Evolutionary conservation across 2,329 filamentous ascomycete species (phyloP), one percentile per base, ranked within the genome.

Genomic region (Alternaria brassicae): DNA sequence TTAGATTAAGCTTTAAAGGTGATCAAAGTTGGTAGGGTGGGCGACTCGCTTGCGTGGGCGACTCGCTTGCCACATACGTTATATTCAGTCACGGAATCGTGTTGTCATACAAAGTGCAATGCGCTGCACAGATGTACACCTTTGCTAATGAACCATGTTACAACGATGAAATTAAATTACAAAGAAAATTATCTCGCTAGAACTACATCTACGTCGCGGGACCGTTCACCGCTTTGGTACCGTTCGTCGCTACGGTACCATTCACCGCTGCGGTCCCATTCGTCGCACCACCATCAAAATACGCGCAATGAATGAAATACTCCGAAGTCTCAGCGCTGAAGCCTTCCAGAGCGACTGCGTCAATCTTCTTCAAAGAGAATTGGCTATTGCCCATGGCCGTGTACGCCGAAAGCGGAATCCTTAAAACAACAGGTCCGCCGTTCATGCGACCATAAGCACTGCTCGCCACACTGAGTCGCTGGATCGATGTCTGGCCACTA

Each of bases 271-370:
- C 27, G 1, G 56, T 54, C 5, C 19, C 21, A 12, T 36, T 49
- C 56, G 13, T 13, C 7, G 6, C 12, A 10, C 27, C 44, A 39
- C 40, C 19, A 27, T 45, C 39, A 56, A 59, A 59, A n/a, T 59
- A 59, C 32, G 56, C 51, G 2, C 56, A 59, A 40, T 59, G 45
- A 39, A 59, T 59, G 3, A 19, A n/a, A 36, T 56, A 59, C 21
- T 9, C 19, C 5, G 52, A 56, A 1, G 56, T 56, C 39, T 59
- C 56, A 0, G 44, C 56, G 23, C 53, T 42, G 2, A 59, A 59
- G 0, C 56, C 56, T 2, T 59, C 56, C 32, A 59, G n/a, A 4
- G 53, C 52, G 15, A 59, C 44, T 7, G 56, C 56, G 40, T 49
- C 53, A 50, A 59, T 55, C 4, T 40, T 42, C 19, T 13, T 8